Conservation (phyloP, 2,329 filamentous ascomycete genomes). For the Didymella lethalis region DNA sequence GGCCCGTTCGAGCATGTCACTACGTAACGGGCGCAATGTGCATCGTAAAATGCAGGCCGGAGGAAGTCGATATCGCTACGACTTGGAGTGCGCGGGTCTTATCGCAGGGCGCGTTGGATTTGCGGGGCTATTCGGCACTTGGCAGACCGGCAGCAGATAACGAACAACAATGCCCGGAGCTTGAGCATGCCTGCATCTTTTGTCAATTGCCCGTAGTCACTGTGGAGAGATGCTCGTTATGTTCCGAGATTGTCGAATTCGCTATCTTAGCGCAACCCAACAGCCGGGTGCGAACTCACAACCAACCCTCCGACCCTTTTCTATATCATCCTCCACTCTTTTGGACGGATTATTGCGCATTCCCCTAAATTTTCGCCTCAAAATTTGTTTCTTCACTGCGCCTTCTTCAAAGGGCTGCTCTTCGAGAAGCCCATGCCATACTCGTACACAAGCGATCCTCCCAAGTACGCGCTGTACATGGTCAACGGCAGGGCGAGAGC, state of each 20-base stretch:
- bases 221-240: conserved; percentile 1
- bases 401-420: conserved; percentile 27
- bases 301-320: neutral
- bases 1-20: conserved; percentile 11
- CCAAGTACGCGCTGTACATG: conserved; percentile 54
- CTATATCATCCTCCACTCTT: neutral
- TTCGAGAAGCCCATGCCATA: conserved; percentile 55
- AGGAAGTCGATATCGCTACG: conserved; percentile 11
- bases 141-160: conserved; percentile 2
- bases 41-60: conserved; percentile 6
- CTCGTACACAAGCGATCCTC: conserved; percentile 55
- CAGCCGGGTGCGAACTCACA: neutral
- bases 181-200: neutral
- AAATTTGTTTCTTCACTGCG: conserved; percentile 4
- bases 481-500: conserved; percentile 46
- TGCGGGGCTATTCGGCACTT: conserved; percentile 12
- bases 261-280: conserved; percentile 3
- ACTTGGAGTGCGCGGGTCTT: conserved; percentile 12
- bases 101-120: conserved; percentile 15
- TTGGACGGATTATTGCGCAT: neutral
- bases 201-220: conserved; percentile 4
- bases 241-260: conserved; percentile 1
- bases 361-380: neutral
- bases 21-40: conserved; percentile 22
- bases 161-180: neutral